Conservation (phyloP, 2,329 filamentous ascomycete species). For the Periconia sp. region DNA sequence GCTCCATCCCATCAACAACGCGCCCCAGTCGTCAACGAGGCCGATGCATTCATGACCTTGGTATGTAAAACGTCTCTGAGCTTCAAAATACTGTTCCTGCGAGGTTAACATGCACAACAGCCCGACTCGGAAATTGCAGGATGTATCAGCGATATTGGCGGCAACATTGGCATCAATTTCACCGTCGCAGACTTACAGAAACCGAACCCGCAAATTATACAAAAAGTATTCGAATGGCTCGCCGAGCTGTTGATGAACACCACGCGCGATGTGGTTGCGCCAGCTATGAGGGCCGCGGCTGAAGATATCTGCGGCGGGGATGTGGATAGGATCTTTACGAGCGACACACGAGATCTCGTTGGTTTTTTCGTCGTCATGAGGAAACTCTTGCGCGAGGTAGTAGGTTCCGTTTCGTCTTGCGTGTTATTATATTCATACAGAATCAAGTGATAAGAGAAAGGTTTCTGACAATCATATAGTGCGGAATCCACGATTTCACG, state of each 20-base stretch:
- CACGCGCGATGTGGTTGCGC: slow-evolving; percentile 89
- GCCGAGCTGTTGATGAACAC: slow-evolving; percentile 92
- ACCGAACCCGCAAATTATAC: slow-evolving; percentile 90
- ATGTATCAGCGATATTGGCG: slow-evolving; percentile 96
- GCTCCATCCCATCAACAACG: slow-evolving; percentile 44
- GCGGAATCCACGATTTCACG: slow-evolving; percentile 89
- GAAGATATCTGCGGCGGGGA: slow-evolving; percentile 85
- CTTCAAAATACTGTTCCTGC: not conserved
- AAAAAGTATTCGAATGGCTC: slow-evolving; percentile 98
- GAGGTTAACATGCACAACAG: slow-evolving; percentile 42
- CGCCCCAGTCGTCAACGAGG: slow-evolving; percentile 45
- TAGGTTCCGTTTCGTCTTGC: not conserved
- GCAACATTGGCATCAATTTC: slow-evolving; percentile 89
- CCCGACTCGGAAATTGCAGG: slow-evolving; percentile 81
- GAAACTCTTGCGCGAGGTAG: slow-evolving; percentile 70
- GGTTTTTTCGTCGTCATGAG: slow-evolving; percentile 88
- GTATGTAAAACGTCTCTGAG: slow-evolving; percentile 30
- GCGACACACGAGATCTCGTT: slow-evolving; percentile 91
- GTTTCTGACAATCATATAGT: slow-evolving; percentile 52
- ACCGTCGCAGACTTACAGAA: slow-evolving; percentile 85
- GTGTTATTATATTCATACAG: not conserved
- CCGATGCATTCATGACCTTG: slow-evolving; percentile 55
- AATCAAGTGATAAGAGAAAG: not conserved
- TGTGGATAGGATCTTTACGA: slow-evolving; percentile 73
- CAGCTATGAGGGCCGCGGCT: slow-evolving; percentile 89